These are phyloP conservation scores for Amanita rimosa DNA, from an alignment of 768 basidiomycete genomes.

Conservation along the genomic window DNA sequence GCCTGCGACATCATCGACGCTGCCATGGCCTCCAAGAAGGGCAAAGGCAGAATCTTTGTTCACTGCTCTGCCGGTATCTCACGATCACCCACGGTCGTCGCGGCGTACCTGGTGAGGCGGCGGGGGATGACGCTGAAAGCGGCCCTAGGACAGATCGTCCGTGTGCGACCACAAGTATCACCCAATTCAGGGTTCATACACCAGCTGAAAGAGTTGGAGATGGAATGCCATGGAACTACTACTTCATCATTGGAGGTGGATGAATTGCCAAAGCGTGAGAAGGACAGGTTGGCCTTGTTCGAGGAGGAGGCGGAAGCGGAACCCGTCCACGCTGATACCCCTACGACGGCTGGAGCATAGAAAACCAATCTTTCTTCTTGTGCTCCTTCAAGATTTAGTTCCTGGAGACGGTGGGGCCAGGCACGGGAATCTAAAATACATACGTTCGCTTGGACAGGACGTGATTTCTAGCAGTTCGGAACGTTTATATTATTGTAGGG, in stretches of 20 bases:
- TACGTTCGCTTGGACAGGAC: too few relatives aligned
- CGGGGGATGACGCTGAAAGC: conserved; percentile 23
- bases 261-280: conserved; percentile 20
- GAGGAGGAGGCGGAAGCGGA: neutral
- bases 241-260: conserved; percentile 22
- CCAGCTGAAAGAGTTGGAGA: conserved; percentile 28
- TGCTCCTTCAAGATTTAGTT: too few relatives aligned
- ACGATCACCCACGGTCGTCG: conserved; percentile 31
- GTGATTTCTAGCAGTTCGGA: too few relatives aligned
- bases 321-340: too few relatives aligned
- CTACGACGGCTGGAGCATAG: too few relatives aligned
- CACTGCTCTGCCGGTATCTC: conserved; percentile 36
- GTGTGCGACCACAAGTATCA: conserved; percentile 22
- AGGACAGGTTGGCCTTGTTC: conserved; percentile 25
- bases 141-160: conserved; percentile 24
- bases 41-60: conserved; percentile 24
- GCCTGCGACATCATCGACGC: conserved; percentile 21
- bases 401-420: too few relatives aligned
- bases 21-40: conserved; percentile 13
- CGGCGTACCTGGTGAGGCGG: conserved; percentile 28
- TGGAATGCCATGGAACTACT: conserved; percentile 15
- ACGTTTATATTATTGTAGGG: too few relatives aligned
- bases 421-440: too few relatives aligned
- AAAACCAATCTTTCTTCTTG: too few relatives aligned
- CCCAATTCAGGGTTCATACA: conserved; percentile 32